These are phyloP conservation scores for Skeletonema costatum DNA, from an alignment of 108 stramenopile species.

Conservation along the genomic window DNA sequence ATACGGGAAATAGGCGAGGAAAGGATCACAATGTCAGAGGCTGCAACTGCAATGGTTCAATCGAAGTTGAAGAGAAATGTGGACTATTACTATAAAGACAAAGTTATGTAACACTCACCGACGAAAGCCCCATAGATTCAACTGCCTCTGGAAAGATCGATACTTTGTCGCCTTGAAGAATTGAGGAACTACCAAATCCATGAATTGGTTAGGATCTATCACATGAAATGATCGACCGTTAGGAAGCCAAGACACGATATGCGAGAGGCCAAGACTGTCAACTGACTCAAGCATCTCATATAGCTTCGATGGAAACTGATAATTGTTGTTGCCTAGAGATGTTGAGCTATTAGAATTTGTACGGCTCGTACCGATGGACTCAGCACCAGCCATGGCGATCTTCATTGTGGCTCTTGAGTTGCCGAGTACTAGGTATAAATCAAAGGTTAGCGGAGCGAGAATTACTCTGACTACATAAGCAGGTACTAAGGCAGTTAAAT, in stretches of 20 bases:
- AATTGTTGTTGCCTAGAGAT: neutral
- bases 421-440: too few species aligned
- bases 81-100: too few species aligned
- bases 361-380: neutral
- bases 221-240: constrained; percentile 76
- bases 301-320: neutral
- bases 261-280: neutral
- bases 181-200: constrained; percentile 3
- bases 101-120: neutral
- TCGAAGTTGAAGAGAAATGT: too few species aligned
- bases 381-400: too few species aligned
- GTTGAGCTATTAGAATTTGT: neutral
- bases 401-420: too few species aligned
- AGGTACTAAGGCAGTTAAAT: too few species aligned
- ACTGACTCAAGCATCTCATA: neutral
- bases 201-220: constrained; percentile 56
- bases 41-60: too few species aligned
- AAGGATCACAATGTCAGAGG: too few species aligned
- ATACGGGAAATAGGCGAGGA: too few species aligned
- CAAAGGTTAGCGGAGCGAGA: too few species aligned
- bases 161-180: constrained; percentile 25
- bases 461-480: too few species aligned
- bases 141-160: constrained; percentile 6
- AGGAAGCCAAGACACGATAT: constrained; percentile 67
- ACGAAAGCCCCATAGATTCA: constrained; percentile 13